Base-by-base conservation (phyloP, 345 rosid species). In the Ceriops decandra region DNA sequence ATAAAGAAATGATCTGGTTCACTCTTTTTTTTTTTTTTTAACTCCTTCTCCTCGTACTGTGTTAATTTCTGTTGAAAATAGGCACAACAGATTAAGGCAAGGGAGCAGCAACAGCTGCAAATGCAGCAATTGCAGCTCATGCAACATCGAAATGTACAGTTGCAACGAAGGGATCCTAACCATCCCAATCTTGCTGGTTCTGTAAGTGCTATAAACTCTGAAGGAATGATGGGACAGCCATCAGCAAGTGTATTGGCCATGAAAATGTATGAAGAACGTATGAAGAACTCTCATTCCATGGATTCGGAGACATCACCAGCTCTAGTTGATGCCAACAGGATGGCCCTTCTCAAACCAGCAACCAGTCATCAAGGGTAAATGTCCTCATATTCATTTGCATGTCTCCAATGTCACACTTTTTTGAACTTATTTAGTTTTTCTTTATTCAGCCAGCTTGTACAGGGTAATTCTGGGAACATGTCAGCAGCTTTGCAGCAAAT, bases 81-180 rank as follows among this genome's bases (percentile, higher is more conserved):
- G 89, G 79, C 82, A 31, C 89, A 85, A 57, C 87, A 83, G 71
- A 64, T 76, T 54, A 88, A 88, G 78, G 79, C 77, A 42, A 82
- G 82, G 69, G 91, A 88, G 69, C 85, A 86, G 64, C 86, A 83
- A 63, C 83, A 78, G 81, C 77, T 82, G 26, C 83, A 83, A 65
- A 74, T 83, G 82, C 93, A 88, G 74, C 90, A 88, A 72, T 64
- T 87, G 69, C 89, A 87, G 68, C 74, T 88, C 51, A 54, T 84
- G 85, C 88, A 84, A 62, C 86, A 85, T 49, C 72, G 86, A 57
- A 83, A 67, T 76, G 86, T 73, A 9, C 93, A 83, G 36, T 57
- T 86, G 78, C 93, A 85, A 70, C 74, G 82, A 27, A 77, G 88
- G 79, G 85, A 85, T 79, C 78, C 86, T 63, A 82, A 73, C 71